phyloP scores from a whole-genome alignment of 208 protist species.

The Endotrypanum monterogeii region DNA sequence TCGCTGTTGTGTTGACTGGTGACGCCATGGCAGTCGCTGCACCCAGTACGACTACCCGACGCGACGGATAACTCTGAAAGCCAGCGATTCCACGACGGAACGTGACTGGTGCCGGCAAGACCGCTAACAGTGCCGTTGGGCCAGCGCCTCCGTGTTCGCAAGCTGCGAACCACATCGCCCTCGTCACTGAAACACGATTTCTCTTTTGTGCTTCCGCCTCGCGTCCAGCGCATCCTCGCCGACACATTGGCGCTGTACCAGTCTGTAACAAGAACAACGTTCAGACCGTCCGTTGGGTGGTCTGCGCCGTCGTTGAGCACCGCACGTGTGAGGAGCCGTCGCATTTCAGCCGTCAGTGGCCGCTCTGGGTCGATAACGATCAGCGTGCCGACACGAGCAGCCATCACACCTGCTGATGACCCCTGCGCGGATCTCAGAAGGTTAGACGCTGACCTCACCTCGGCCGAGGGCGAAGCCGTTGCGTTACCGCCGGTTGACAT shows the following conservation, averaged over 20 bases:
- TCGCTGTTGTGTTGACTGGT: conserved; percentile 18
- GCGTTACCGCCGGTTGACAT: neutral
- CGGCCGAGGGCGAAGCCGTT: neutral
- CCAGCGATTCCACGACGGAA: conserved; percentile 48
- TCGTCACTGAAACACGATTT: neutral
- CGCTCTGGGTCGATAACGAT: conserved; percentile 51
- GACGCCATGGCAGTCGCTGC: neutral
- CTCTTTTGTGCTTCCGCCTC: neutral
- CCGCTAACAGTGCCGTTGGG: neutral
- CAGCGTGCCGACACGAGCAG: conserved; percentile 34
- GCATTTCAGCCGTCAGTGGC: conserved; percentile 36
- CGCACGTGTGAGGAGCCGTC: conserved; percentile 26
- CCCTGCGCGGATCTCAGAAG: neutral
- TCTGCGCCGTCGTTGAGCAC: conserved; percentile 10
- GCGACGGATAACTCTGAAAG: conserved; percentile 20
- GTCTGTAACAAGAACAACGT: conserved; percentile 53
- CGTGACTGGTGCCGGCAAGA: conserved; percentile 45
- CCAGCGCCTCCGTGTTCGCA: neutral
- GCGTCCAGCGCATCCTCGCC: conserved; percentile 6
- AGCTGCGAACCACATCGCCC: neutral
- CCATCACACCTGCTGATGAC: conserved; percentile 11
- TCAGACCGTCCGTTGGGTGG: conserved; percentile 18
- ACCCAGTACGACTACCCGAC: neutral
- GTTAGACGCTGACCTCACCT: neutral
- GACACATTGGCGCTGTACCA: conserved; percentile 42